Evolutionary conservation across 371 early-diverging fungal species (phyloP).

Genomic region (Apophysomyces elegans): DNA sequence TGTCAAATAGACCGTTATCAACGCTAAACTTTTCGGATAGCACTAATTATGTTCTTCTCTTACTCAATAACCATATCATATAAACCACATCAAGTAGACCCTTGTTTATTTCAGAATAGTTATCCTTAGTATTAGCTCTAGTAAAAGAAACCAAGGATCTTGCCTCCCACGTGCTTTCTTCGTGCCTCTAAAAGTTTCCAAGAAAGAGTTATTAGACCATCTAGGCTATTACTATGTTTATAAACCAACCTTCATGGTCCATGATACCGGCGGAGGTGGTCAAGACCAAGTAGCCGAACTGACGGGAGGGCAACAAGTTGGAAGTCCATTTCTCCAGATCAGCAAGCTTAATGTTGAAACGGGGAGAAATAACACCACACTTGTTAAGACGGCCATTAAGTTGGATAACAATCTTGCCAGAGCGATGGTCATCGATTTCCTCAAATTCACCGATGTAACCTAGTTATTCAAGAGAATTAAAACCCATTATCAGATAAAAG

Average conservation of each 20-base stretch:
- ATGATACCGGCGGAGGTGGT: slow-evolving; percentile 99
- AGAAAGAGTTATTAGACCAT: too few relatives aligned
- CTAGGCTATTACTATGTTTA: too few relatives aligned
- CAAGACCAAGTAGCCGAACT: slow-evolving; percentile 98
- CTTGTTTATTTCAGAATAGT: too few relatives aligned
- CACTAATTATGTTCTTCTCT: too few relatives aligned
- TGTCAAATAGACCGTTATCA: too few relatives aligned
- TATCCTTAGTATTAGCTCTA: slow-evolving; percentile 26
- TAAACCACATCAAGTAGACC: too few relatives aligned
- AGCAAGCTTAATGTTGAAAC: slow-evolving; percentile 96
- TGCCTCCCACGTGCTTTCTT: slow-evolving; percentile 98
- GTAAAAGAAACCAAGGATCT: slow-evolving; percentile 94
- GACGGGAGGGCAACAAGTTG: slow-evolving; percentile 99
- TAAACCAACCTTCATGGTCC: slow-evolving; percentile 85
- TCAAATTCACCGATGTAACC: slow-evolving; percentile 99
- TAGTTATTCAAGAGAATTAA: slow-evolving; percentile 22
- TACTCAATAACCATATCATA: too few relatives aligned
- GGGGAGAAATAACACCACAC: slow-evolving; percentile 99
- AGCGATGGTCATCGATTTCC: slow-evolving; percentile 98
- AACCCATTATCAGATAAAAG: background rate
- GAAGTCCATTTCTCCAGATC: slow-evolving; percentile 98
- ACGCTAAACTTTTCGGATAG: too few relatives aligned
- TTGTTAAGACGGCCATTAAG: slow-evolving; percentile 99
- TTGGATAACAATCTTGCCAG: slow-evolving; percentile 99
- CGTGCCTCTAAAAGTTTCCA: slow-evolving; percentile 77